These are phyloP conservation scores for Neonectria coccinea DNA, from an alignment of 2,329 filamentous ascomycete species.

Conservation along the genomic window DNA sequence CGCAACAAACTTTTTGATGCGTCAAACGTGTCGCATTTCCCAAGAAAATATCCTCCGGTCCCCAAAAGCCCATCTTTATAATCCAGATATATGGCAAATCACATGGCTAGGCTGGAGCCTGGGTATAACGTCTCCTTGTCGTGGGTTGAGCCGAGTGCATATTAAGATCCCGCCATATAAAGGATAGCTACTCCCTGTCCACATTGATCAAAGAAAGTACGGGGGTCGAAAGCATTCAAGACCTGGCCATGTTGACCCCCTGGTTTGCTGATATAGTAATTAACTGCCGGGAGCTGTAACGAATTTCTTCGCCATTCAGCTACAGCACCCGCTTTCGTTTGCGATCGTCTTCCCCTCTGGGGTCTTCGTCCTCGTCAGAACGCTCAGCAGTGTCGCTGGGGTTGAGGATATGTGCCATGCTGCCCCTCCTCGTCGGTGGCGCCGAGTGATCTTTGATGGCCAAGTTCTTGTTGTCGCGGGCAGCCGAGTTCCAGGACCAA, in stretches of 20 bases:
- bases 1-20: conserved; percentile 20
- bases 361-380: conserved; percentile 67
- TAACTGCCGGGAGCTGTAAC: neutral
- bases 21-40: conserved; percentile 19
- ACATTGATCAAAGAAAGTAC: neutral
- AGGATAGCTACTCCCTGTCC: neutral
- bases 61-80: conserved; percentile 15
- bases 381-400: conserved; percentile 68
- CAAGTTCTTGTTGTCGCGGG: conserved; percentile 63
- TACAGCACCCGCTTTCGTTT: conserved; percentile 72
- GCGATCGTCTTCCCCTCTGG: conserved; percentile 67
- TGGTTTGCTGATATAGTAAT: conserved; percentile 1
- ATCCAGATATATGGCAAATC: conserved; percentile 14
- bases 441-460: conserved; percentile 66
- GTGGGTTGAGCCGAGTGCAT: neutral
- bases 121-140: conserved; percentile 1
- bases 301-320: conserved; percentile 10
- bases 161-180: conserved; percentile 8
- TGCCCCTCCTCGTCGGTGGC: conserved; percentile 67
- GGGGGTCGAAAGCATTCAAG: neutral
- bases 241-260: neutral
- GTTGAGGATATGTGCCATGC: conserved; percentile 74
- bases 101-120: conserved; percentile 10
- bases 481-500: conserved; percentile 68
- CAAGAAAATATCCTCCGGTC: conserved; percentile 17